Evolutionary conservation across 2,329 filamentous ascomycete genomes (phyloP).

Genomic region (Clonostachys sp.): DNA sequence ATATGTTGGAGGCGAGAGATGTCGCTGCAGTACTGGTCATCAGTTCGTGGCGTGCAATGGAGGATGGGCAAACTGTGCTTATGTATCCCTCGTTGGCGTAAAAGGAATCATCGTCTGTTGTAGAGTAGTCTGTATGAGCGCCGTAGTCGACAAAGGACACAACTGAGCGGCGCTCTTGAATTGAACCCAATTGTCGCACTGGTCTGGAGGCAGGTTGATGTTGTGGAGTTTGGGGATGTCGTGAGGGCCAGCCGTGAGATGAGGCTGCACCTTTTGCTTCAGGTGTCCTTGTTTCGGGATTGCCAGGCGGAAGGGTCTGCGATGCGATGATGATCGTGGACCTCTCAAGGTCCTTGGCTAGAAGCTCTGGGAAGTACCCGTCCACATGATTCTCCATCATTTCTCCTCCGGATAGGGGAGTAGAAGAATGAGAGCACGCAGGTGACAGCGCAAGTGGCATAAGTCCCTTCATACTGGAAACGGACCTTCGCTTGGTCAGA

Average conservation of each 20-base stretch:
- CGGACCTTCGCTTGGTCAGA: conserved; percentile 19
- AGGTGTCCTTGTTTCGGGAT: conserved; percentile 30
- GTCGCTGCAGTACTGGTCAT: conserved; percentile 29
- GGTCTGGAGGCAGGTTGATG: conserved; percentile 20
- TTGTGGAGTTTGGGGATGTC: conserved; percentile 13
- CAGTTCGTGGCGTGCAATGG: conserved; percentile 20
- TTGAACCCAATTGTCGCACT: conserved; percentile 23
- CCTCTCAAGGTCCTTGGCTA: conserved; percentile 48
- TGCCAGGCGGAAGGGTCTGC: conserved; percentile 47
- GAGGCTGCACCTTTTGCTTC: conserved; percentile 13
- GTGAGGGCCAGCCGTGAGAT: conserved; percentile 8
- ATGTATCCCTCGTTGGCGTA: conserved; percentile 21
- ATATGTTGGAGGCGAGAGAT: conserved; percentile 22
- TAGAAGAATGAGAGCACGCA: conserved; percentile 12
- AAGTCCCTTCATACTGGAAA: conserved; percentile 31
- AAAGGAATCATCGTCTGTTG: conserved; percentile 25
- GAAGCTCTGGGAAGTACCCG: conserved; percentile 49
- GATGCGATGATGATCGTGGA: conserved; percentile 42
- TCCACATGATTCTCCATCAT: conserved; percentile 19
- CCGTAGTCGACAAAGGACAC: conserved; percentile 23
- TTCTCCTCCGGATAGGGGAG: conserved; percentile 12
- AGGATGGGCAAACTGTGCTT: conserved; percentile 21
- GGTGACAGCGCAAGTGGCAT: conserved; percentile 26
- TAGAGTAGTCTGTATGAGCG: conserved; percentile 7
- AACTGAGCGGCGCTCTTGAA: conserved; percentile 27